Evolutionary conservation across 129 eudicot species (phyloP), one percentile per base, ranked within the genome.

Genomic region (Cynara cardunculus): DNA sequence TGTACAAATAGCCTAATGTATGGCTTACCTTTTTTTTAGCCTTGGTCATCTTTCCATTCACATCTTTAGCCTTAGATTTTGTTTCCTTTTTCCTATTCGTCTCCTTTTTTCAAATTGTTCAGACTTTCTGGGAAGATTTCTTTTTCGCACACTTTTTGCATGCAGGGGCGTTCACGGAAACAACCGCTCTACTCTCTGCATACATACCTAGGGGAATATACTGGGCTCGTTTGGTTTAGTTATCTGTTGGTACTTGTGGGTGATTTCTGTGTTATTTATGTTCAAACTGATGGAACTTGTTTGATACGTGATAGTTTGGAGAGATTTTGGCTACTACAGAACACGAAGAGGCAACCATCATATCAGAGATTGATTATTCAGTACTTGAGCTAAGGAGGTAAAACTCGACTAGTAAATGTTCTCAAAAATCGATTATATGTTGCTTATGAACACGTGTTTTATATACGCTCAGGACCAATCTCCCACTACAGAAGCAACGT

Each of bases 321-420:
- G 97, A 94, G 87, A 85, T 94, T 61, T 78, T 94, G 73, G 97
- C 96, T 25, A 94, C 97, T 4, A 90, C 98, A 26, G 98, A 94
- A 76, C 97, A 94, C 22, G 97, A 89, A 0, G 98, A 94, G 87
- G 94, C 91, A 35, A 87, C 86, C 30, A 86, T 94, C 79, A 87
- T 94, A 53, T 78, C 97, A 32, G 98, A 92, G 85, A 89, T 94
- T 78, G 96, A 94, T 81, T 92, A 92, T 81, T 92, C 98, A 27
- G 80, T 73, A 64, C 37, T 92, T 39, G 97, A 94, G 76, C 90
- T 92, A 22, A 86, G 96, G 84, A 94, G 98, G 98, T 94, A 79
- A 77, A 73, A 78, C 41, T 59, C 80, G 12, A 59, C 69, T 31
- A 65, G 35, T 56, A 25, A 8, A 72, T 1, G 18, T 46, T 30